Evolutionary conservation across 257 asterid species (phyloP).

Genomic region (Coffea canephora): DNA sequence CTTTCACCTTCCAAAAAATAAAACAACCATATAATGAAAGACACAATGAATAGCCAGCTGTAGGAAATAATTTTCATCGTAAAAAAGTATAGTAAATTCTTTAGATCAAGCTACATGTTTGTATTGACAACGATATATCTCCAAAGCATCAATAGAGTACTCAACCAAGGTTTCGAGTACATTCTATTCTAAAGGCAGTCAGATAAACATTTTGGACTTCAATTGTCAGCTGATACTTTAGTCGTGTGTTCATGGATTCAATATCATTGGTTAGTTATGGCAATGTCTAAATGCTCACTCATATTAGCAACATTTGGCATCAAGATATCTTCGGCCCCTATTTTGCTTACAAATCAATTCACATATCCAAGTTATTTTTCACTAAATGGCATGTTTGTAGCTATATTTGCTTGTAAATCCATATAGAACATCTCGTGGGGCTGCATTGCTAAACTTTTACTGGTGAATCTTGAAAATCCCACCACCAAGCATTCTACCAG

Average conservation of each 20-base stretch:
- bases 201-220: background rate
- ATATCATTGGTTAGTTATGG: background rate
- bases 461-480: background rate
- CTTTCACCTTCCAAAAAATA: background rate
- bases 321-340: background rate
- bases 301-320: background rate
- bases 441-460: background rate
- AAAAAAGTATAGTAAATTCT: too few relatives aligned
- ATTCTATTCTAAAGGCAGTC: background rate
- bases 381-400: too few relatives aligned
- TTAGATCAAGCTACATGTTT: too few relatives aligned
- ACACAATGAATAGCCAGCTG: too few relatives aligned
- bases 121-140: too few relatives aligned
- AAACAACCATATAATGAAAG: background rate
- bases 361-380: too few relatives aligned
- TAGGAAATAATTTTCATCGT: too few relatives aligned
- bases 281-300: background rate
- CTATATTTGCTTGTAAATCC: background rate
- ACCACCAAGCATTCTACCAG: background rate
- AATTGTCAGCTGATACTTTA: background rate
- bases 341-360: too few relatives aligned
- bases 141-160: too few relatives aligned
- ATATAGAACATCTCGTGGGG: background rate
- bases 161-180: background rate
- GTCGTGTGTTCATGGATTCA: background rate